phyloP scores from a whole-genome alignment of 2,329 filamentous ascomycete genomes.

The Podosphaera aphanis region DNA sequence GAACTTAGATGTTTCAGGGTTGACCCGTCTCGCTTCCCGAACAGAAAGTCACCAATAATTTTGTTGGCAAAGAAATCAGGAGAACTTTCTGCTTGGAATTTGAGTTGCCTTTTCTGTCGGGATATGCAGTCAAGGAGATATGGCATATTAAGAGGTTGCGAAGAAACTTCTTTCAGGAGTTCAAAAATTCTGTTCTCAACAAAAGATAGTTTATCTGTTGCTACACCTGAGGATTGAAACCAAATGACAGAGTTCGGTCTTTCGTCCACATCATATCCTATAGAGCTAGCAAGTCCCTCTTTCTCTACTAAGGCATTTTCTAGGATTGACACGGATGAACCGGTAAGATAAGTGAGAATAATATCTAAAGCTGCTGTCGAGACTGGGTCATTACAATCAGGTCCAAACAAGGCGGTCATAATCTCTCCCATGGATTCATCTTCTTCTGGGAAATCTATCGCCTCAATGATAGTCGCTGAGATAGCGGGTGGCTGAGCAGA shows the following conservation, averaged over 20 bases:
- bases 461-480: conserved; percentile 48
- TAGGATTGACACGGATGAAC: conserved; percentile 75
- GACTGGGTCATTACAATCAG: conserved; percentile 48
- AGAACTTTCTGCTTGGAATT: conserved; percentile 61
- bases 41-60: conserved; percentile 81
- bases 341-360: conserved; percentile 66
- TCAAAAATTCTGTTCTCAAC: conserved; percentile 74
- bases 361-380: conserved; percentile 53
- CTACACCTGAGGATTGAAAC: conserved; percentile 68
- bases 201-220: conserved; percentile 58
- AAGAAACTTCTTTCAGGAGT: conserved; percentile 57
- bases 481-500: conserved; percentile 56
- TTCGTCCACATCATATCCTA: conserved; percentile 57
- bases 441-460: conserved; percentile 81
- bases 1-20: conserved; percentile 37
- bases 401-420: conserved; percentile 66
- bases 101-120: conserved; percentile 58
- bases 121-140: conserved; percentile 77
- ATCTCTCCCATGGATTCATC: conserved; percentile 87
- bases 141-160: conserved; percentile 63
- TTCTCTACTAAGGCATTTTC: conserved; percentile 85
- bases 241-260: conserved; percentile 66
- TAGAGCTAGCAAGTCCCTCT: conserved; percentile 71
- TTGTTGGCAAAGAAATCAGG: conserved; percentile 62
- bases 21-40: conserved; percentile 64